A percentile compares a stretch with the other conserved stretches of the same genome.
phyloP scores from a whole-genome alignment of 139 green algal species.

The Yamagishiella unicocca region DNA sequence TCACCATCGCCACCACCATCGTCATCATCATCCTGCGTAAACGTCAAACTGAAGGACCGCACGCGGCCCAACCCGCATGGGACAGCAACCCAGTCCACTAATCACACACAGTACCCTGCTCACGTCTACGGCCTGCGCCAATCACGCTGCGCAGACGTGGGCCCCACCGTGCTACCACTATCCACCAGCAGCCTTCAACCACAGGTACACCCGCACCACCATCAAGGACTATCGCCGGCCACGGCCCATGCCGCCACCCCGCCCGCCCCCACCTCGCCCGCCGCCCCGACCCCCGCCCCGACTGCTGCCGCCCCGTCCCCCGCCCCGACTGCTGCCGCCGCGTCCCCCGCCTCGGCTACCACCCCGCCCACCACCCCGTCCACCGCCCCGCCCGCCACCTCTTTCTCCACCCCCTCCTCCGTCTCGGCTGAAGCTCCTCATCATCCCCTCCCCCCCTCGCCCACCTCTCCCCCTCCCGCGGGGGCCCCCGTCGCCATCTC shows the following conservation, averaged over 20 bases:
- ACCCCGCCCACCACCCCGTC: conserved; percentile 23
- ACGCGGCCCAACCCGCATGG: too few relatives aligned
- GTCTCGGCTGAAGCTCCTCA: too few relatives aligned
- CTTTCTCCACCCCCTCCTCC: conserved; percentile 3
- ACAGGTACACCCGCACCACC: not conserved
- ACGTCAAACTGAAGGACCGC: too few relatives aligned
- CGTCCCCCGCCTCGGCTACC: not conserved
- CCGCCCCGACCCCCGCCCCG: conserved; percentile 15
- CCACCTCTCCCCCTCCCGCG: conserved; percentile 32
- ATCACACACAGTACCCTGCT: too few relatives aligned
- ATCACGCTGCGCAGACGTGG: too few relatives aligned
- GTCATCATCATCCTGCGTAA: too few relatives aligned
- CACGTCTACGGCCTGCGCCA: not conserved
- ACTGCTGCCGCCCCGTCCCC: not conserved
- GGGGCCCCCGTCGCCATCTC: not conserved
- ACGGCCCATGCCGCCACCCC: conserved; percentile 4
- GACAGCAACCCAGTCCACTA: too few relatives aligned
- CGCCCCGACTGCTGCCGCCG: not conserved
- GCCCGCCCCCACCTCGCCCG: not conserved
- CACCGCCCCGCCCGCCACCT: conserved; percentile 10
- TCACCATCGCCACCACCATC: too few relatives aligned
- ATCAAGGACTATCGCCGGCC: conserved; percentile 1
- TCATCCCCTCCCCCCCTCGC: not conserved
- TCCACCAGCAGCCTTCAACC: not conserved
- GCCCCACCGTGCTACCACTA: too few relatives aligned